phyloP scores from a whole-genome alignment of 2,329 filamentous ascomycete species.

The Colletotrichum scovillei region DNA sequence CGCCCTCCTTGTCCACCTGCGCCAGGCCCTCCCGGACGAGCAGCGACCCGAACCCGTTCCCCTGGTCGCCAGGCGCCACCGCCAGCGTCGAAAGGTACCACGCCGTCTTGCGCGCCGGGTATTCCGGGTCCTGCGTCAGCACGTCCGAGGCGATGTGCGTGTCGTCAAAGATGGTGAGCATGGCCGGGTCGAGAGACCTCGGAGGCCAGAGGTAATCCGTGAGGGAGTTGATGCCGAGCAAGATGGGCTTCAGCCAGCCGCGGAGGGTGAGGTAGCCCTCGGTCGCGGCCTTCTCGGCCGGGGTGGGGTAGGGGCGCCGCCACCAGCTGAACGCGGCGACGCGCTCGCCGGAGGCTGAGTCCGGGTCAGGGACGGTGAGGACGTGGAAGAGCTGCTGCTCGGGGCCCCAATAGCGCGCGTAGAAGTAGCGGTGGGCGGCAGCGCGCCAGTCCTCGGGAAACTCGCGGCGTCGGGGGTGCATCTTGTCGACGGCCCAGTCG shows the following conservation, averaged over 20 bases:
- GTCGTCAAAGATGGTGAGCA: conserved; percentile 41
- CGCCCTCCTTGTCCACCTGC: conserved; percentile 43
- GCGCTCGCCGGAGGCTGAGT: conserved; percentile 27
- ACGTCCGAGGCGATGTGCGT: conserved; percentile 42
- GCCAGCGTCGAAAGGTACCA: conserved; percentile 50
- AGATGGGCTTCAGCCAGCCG: conserved; percentile 45
- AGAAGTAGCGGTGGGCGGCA: conserved; percentile 43
- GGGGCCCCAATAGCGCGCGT: conserved; percentile 46
- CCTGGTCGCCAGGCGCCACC: conserved; percentile 46
- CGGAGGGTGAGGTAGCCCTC: conserved; percentile 31
- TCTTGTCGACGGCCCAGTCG: conserved; percentile 44
- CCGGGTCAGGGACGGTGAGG: conserved; percentile 40
- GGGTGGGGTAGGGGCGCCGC: conserved; percentile 40
- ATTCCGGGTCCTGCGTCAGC: conserved; percentile 39
- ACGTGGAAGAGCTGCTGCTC: conserved; percentile 43
- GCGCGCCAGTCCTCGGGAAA: conserved; percentile 38
- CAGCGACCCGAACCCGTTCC: conserved; percentile 45
- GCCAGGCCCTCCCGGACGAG: conserved; percentile 46
- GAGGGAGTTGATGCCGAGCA: conserved; percentile 40
- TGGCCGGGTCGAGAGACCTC: conserved; percentile 37
- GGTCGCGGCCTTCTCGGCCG: conserved; percentile 21
- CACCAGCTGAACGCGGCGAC: conserved; percentile 49
- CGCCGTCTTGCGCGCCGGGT: conserved; percentile 43
- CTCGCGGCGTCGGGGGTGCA: conserved; percentile 44
- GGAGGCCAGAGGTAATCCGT: conserved; percentile 42